Evolutionary conservation across 371 early-diverging fungal genomes (phyloP), one percentile per base, ranked within the genome.

Genomic region (Mortierella sp.): DNA sequence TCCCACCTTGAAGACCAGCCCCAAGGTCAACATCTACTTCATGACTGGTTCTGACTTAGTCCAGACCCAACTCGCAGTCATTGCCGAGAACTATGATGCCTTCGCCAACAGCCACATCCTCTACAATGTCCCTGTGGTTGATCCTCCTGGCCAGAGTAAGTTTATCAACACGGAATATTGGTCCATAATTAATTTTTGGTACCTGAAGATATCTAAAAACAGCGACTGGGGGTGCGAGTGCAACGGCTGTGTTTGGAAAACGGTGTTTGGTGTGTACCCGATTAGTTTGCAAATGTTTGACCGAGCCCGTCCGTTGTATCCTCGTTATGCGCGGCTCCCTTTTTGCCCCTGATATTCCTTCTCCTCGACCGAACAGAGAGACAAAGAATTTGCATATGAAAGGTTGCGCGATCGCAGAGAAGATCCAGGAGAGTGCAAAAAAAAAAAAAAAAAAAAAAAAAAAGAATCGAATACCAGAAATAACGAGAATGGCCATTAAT

Each of bases 101-200:
- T 47, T 49, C 41, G 27, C 37, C 23, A 31, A 17, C 39, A 32
- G 12, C 24, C 50, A 54, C 52, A 4, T 43, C 44, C 3, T 37
- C 21, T 73, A 67, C 56, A 60, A 50, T 24, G 68, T 73, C 44
- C 68, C 68, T 32, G 46, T 43, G 14, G 75, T 73, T 37, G 19
- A 31, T 17, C 75, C 75, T 32, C 63, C 68, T 21, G 75, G 75
- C 51, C 57, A 67, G 68, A 67, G 75, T 73, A 73, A 60, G 75
- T 73, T 2, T 8, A n/a, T n/a, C n/a, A n/a, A n/a, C n/a, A n/a
- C n/a, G n/a, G n/a, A n/a, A n/a, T n/a, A n/a, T n/a, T n/a, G n/a
- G n/a, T n/a, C n/a, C n/a, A n/a, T n/a, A n/a, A n/a, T n/a, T n/a
- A n/a, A n/a, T n/a, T n/a, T n/a, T n/a, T n/a, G n/a, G n/a, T n/a